phyloP scores from a whole-genome alignment of 2,329 filamentous ascomycete genomes.

The Dryadomyces quercus-mongolicae region DNA sequence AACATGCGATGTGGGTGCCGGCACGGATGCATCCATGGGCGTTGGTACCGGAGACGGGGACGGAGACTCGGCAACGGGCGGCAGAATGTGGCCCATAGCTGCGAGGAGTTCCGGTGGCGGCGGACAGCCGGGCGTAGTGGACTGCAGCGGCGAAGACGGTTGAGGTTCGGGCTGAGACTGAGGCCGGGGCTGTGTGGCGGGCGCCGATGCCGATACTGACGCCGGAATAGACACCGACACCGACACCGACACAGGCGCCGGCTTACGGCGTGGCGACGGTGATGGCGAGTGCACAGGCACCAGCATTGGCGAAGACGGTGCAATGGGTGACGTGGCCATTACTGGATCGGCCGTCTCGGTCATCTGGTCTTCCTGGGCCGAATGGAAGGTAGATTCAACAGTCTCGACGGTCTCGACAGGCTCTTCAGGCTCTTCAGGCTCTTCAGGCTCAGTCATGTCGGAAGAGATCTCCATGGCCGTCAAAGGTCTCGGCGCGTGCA shows the following conservation, averaged over 20 bases:
- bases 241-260: background rate
- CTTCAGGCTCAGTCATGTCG: background rate
- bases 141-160: conserved; percentile 10
- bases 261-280: conserved; percentile 8
- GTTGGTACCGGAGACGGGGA: background rate
- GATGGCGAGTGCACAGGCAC: conserved; percentile 10
- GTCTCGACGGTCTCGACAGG: background rate
- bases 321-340: background rate
- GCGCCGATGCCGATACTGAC: background rate
- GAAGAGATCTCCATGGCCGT: no score
- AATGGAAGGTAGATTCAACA: conserved; percentile 22
- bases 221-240: no score
- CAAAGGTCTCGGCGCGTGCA: no score
- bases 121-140: conserved; percentile 11
- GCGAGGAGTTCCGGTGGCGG: conserved; percentile 9
- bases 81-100: conserved; percentile 2
- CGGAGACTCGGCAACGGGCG: background rate
- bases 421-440: background rate
- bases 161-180: background rate
- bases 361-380: conserved; percentile 28
- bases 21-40: conserved; percentile 4
- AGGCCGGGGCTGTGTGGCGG: background rate
- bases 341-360: conserved; percentile 16
- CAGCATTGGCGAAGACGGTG: conserved; percentile 7
- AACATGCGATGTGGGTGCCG: background rate